Evolutionary conservation across 345 rosid species (phyloP), one percentile per base, ranked within the genome.

Genomic region (Ailanthus altissimus): DNA sequence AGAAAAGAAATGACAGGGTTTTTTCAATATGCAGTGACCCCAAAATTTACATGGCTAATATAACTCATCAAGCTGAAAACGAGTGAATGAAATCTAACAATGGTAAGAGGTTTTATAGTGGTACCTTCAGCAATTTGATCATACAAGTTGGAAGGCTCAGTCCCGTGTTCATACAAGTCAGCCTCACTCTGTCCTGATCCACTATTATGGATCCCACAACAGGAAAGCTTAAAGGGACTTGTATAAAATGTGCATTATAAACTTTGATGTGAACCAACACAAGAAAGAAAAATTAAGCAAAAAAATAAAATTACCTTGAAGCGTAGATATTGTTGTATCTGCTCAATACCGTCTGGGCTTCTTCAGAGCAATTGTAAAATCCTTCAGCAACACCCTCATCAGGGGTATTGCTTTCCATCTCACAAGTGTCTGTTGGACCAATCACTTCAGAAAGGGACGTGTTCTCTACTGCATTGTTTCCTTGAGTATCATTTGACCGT

Each of bases 51-150:
- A 45, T 51, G 75, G 78, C 46, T 53, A 26, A n/a, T n/a, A 18
- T 38, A 18, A 79, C 20, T 45, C 61, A 61, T 38, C 26, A 57
- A 81, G 75, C 38, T 51, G 66, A 8, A 53, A 50, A 70, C 65
- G 12, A 59, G 60, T 40, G 40, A 78, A 40, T 57, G 68, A 72
- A 79, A 32, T 71, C 40, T 59, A 74, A 72, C 46, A 56, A 76
- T n/a, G 43, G 68, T 20, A 60, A 56, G 68, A 69, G 72, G 38
- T 7, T 79, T 46, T 47, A 28, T 36, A 62, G n/a, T n/a, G 61
- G 73, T 85, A 94, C 98, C 97, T 88, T 91, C 94, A 51, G 81
- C 73, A 76, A 76, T 74, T 67, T 84, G 82, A 74, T 84, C 84
- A 75, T 74, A 76, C 50, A 70, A 80, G 72, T 59, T 74, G 72